Evolutionary conservation across 2,329 filamentous ascomycete species (phyloP), one percentile per base, ranked within the genome.

Genomic region (Cladosporium sp.): DNA sequence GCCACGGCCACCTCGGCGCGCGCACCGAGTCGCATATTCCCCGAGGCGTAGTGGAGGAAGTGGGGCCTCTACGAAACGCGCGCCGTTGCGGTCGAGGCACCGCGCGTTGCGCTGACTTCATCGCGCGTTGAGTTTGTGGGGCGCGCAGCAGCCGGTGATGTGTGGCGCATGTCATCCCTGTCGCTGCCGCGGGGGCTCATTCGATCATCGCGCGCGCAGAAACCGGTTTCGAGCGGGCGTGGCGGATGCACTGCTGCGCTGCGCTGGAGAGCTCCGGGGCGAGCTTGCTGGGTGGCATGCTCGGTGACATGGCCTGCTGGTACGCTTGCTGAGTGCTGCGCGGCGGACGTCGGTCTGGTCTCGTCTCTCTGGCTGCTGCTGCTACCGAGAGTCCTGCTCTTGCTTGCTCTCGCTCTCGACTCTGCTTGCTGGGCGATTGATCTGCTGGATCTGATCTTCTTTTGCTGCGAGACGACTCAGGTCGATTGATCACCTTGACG

Each of bases 101-200:
- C 16, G 16, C 16, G 16, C 16, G 16, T 18, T 18, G 16, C 16
- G 45, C 35, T 48, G 45, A 48, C 45, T 35, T 50, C 46, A 50
- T 50, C 31, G 46, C 46, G 46, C 46, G 43, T 38, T 35, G 38
- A 43, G 46, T 50, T 38, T 43, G 40, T 38, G 40, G 37, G 31
- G 38, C 32, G 31, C 18, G 37, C 38, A 38, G 43, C 28, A 40
- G 34, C 28, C 35, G 38, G 38, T 50, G 46, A 43, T 38, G 38
- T 50, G 46, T 50, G 46, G 46, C 46, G 46, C 40, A 19, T 28
- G 43, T 22, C 31, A 50, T 50, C 38, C 46, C 38, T 35, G 40
- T 32, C 31, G 28, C 11, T n/a, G 9, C 14, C 14, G 35, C 11
- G 8, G 46, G 46, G 46, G 46, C 46, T 35, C 38, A 43, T 43